Evolutionary conservation across 2,329 filamentous ascomycete species (phyloP).

Genomic region (Ceratocystis destructans): DNA sequence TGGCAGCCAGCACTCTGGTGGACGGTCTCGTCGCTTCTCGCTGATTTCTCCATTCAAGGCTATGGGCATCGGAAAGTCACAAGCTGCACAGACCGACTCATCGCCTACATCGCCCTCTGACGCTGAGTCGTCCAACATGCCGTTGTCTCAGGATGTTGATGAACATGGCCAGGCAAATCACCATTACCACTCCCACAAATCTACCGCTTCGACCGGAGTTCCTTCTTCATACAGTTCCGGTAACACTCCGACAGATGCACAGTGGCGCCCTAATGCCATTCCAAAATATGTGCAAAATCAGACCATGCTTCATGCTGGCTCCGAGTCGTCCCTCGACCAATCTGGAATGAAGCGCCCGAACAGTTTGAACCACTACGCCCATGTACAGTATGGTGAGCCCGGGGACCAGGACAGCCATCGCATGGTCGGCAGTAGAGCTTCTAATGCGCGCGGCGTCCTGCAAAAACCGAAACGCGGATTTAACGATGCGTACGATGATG

Average conservation of each 20-base stretch:
- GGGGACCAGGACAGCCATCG: constrained; percentile 30
- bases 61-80: constrained; percentile 43
- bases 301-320: constrained; percentile 36
- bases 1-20: constrained; percentile 41
- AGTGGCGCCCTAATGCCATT: constrained; percentile 26
- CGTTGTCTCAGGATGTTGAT: constrained; percentile 36
- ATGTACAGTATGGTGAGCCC: constrained; percentile 31
- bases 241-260: background rate
- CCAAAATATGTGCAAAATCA: constrained; percentile 35
- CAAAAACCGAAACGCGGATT: constrained; percentile 76
- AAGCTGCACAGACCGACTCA: constrained; percentile 25
- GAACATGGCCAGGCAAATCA: constrained; percentile 2
- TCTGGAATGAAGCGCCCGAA: constrained; percentile 13
- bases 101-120: constrained; percentile 34
- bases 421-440: constrained; percentile 25
- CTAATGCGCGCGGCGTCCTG: constrained; percentile 39
- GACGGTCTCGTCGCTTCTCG: constrained; percentile 56
- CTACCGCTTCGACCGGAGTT: constrained; percentile 17
- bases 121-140: constrained; percentile 38
- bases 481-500: constrained; percentile 74
- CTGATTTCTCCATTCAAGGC: constrained; percentile 48
- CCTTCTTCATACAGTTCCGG: constrained; percentile 6
- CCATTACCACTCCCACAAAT: constrained; percentile 9
- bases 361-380: constrained; percentile 31
- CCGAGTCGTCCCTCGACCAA: constrained; percentile 40